Conservation (phyloP, 305 asterid genomes). For the Salvia sclarea region DNA sequence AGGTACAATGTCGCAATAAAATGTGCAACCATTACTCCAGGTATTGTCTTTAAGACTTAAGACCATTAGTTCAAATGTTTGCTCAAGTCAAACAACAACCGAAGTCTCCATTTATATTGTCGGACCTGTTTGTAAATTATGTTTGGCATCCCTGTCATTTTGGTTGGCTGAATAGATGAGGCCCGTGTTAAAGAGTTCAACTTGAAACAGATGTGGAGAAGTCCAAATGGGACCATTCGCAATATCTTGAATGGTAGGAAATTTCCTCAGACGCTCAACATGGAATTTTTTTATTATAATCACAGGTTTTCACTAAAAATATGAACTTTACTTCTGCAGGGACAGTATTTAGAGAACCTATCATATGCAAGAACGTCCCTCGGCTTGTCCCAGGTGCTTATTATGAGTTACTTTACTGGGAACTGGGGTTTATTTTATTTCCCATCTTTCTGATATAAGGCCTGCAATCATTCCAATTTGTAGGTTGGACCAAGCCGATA, state of each 20-base stretch:
- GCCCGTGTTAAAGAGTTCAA: slow-evolving; percentile 83
- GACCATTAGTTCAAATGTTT: slow-evolving; percentile 13
- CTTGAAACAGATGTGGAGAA: slow-evolving; percentile 92
- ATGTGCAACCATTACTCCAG: slow-evolving; percentile 83
- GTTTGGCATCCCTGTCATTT: slow-evolving; percentile 24
- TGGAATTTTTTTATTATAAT: slow-evolving; percentile 22
- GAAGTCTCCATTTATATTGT: background rate
- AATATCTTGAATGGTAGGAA: slow-evolving; percentile 84
- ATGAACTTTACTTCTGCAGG: slow-evolving; percentile 50
- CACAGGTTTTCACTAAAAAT: slow-evolving; percentile 27
- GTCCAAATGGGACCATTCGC: slow-evolving; percentile 98
- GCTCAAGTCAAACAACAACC: slow-evolving; percentile 1
- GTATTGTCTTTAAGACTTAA: slow-evolving; percentile 35
- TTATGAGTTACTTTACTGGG: slow-evolving; percentile 16
- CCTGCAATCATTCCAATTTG: slow-evolving; percentile 20
- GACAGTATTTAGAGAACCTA: slow-evolving; percentile 97
- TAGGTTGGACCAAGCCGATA: slow-evolving; percentile 98
- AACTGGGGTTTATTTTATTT: background rate
- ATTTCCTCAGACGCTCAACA: slow-evolving; percentile 7
- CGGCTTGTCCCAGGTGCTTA: slow-evolving; percentile 88
- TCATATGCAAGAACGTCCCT: slow-evolving; percentile 93
- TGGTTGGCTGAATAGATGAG: slow-evolving; percentile 64
- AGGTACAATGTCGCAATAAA: slow-evolving; percentile 78
- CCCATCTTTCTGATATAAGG: background rate
- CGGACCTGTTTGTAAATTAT: slow-evolving; percentile 9